Base-by-base conservation (phyloP, 495 filamentous ascomycete genomes). In the Aspergillus sparsus region DNA sequence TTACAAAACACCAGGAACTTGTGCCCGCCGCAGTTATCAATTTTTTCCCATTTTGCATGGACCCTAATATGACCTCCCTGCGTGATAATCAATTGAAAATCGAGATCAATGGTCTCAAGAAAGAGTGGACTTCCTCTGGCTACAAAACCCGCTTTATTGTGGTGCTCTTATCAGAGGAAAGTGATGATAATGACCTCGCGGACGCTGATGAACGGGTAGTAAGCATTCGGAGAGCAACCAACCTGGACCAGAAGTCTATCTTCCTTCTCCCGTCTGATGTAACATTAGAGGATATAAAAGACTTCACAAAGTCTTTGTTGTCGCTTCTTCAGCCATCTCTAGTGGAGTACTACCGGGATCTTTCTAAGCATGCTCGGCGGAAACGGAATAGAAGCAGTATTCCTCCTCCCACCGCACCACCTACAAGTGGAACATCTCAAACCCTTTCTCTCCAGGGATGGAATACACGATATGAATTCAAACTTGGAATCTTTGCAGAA, bases 381-480 rank as follows among this genome's bases (percentile, higher is more conserved):
- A 97, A 97, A 74, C 86, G 88, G 53, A 86, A 85, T 46, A 80
- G 90, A 63, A 87, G 88, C 18, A 80, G 80, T 34, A 84, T 87
- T 21, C 92, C 92, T 9, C 87, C 89, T 46, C 90, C 91, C 8
- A 93, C 90, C n/a, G 81, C 87, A n/a, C 89, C 91, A 35, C 88
- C 90, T 13, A 90, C 88, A 1, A 88, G 82, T 11, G 89, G 90
- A 10, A 93, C 91, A 4, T 93, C 90, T 13, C 88, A 91, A 66
- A 89, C 88, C 0, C 72, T 97, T 16, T 89, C 91, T n/a, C 80
- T 85, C 10, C 88, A 90, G 55, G 91, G 89, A 5, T 97, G 93
- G 93, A 91, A 88, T 70, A 86, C 91, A 18, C 87, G 93, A 2
- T 97, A 96, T 68, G 93, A 97, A 66, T 92, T 93, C 76, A 97